These are phyloP conservation scores for Colletotrichum sp. DNA, from an alignment of 2,329 filamentous ascomycete species.

Conservation along the genomic window DNA sequence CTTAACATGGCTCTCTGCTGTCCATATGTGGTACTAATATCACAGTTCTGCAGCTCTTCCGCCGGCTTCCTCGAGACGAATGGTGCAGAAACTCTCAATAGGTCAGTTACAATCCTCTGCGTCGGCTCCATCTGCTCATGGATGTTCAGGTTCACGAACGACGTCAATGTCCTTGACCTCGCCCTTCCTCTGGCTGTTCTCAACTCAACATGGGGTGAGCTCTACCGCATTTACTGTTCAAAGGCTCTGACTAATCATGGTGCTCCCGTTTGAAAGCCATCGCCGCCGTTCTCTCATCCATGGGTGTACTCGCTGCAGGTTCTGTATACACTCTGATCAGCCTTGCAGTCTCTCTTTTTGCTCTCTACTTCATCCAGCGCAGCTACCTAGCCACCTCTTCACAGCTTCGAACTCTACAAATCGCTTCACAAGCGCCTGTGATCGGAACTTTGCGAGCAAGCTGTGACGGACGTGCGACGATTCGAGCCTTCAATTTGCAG, in stretches of 20 bases:
- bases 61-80: neutral
- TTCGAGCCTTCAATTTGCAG: neutral
- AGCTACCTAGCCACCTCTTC: neutral
- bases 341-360: neutral
- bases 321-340: neutral
- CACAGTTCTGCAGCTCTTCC: neutral
- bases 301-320: neutral
- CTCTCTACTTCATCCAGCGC: neutral
- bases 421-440: neutral
- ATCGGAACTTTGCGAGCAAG: neutral
- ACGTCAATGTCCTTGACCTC: neutral
- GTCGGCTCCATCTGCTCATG: rapidly evolving
- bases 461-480: neutral
- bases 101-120: neutral
- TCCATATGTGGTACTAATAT: neutral
- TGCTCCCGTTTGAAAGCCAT: neutral
- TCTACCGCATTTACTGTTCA: no score
- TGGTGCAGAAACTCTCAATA: neutral
- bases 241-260: no score
- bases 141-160: neutral
- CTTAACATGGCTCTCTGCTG: neutral
- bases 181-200: neutral
- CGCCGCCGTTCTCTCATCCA: neutral
- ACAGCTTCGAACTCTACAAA: neutral
- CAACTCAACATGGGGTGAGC: neutral